Evolutionary conservation across 2,329 filamentous ascomycete genomes (phyloP), one percentile per base, ranked within the genome.

Genomic region (Aspergillus sp.): DNA sequence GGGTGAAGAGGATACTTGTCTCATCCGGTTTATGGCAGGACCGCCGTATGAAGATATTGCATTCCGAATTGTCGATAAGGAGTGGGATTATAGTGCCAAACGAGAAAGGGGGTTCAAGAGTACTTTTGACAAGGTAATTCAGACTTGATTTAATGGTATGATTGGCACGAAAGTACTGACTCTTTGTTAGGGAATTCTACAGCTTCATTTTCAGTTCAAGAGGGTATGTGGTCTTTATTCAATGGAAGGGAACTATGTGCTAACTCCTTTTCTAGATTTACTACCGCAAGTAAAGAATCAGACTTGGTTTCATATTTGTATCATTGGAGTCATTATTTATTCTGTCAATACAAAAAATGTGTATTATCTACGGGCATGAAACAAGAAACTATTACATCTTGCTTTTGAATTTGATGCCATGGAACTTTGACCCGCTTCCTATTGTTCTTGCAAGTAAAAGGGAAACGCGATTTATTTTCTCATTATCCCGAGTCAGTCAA

Each of bases 61-160:
- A 7, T 98, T 98, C 62, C 82, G 91, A 33, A 96, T 98, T 54
- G 90, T 98, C 33, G 93, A 98, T 68, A 91, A 93, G 52, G 93
- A 98, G 69, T 98, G 93, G 93, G 93, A 98, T 67, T 98, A 96
- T 65, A 95, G 89, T 65, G 88, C 91, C 3, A 97, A 96, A 71
- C 81, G 85, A 57, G 93, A 98, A 58, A 81, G 93, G 47, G 94
- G 93, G 1, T 98, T 97, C 71, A 90, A 82, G 65, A 96, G 90
- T 69, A 95, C 87, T 51, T 98, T 97, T 67, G 93, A 98, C 70
- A 96, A 95, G 83, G 89, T 93, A 81, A 52, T 80, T 43, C 28
- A 10, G 6, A n/a, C 10, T 12, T n/a, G n/a, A 2, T 13, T 13
- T 27, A 38, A 13, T n/a, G 7, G n/a, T 38, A 7, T 27, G 12